Evolutionary conservation across 352 stramenopile genomes (phyloP).

Genomic region (Phytophthora sp.): DNA sequence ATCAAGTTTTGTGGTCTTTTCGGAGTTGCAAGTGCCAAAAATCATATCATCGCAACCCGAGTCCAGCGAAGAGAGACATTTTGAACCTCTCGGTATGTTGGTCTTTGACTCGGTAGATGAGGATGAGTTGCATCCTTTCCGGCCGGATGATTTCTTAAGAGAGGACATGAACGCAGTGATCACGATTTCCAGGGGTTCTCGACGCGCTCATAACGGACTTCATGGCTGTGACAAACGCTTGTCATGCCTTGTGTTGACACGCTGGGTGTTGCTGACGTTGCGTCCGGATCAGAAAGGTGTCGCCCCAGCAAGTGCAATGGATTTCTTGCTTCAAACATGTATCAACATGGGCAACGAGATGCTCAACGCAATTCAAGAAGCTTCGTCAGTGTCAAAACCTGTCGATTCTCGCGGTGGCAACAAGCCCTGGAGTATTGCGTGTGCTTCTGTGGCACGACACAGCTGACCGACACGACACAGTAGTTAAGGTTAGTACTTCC

Average conservation of each 20-base stretch:
- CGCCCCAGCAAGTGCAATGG: conserved; percentile 19
- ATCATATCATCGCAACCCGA: neutral
- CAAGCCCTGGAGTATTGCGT: neutral
- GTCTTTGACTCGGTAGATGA: conserved; percentile 45
- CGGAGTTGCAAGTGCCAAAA: conserved; percentile 26
- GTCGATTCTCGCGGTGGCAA: neutral
- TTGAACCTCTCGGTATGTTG: conserved; percentile 21
- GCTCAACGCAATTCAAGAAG: conserved; percentile 27
- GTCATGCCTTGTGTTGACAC: conserved; percentile 36
- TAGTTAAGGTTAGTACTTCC: conserved; percentile 1
- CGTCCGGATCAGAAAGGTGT: conserved; percentile 25
- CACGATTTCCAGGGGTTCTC: conserved; percentile 21
- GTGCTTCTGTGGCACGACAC: neutral
- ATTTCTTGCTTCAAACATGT: conserved; percentile 27
- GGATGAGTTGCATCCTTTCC: conserved; percentile 44
- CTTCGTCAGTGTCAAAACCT: conserved; percentile 1
- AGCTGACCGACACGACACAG: neutral
- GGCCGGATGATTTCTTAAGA: conserved; percentile 28
- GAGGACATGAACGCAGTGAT: conserved; percentile 38
- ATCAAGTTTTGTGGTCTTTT: conserved; percentile 45
- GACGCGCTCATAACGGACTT: neutral
- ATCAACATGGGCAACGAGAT: conserved; percentile 38
- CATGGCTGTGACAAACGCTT: conserved; percentile 16
- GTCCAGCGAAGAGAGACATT: conserved; percentile 8
- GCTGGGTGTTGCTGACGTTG: conserved; percentile 39